Evolutionary conservation across 2,329 filamentous ascomycete genomes (phyloP).

Genomic region (Thelonectria blattea): DNA sequence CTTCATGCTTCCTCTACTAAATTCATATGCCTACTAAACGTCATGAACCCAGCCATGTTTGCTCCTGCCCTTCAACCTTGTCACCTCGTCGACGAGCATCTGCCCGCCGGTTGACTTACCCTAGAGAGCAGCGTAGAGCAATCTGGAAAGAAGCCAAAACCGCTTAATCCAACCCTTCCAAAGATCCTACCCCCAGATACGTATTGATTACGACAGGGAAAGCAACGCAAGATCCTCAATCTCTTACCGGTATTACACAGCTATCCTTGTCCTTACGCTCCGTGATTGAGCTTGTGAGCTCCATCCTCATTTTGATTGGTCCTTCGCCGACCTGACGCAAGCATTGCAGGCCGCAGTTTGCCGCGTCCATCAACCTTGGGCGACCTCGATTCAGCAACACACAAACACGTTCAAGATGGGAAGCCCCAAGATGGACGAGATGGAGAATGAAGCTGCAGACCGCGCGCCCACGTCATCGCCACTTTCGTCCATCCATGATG

Average conservation of each 20-base stretch:
- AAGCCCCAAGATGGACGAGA: conserved; percentile 20
- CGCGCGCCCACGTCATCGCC: conserved; percentile 20
- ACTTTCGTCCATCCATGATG: conserved; percentile 20
- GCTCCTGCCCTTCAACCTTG: not conserved
- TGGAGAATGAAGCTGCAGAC: not conserved
- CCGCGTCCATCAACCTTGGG: not conserved
- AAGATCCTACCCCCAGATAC: not conserved
- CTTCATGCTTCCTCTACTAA: no score
- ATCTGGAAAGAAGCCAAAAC: not conserved
- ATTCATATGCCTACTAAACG: no score
- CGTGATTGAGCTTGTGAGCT: not conserved
- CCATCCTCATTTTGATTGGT: not conserved
- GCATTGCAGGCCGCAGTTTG: not conserved
- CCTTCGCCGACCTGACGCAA: not conserved
- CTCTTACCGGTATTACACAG: not conserved
- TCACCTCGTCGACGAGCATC: not conserved
- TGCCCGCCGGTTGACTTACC: not conserved
- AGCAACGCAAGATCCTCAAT: not conserved
- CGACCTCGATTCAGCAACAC: not conserved
- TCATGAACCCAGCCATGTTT: not conserved
- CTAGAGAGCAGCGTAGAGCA: not conserved
- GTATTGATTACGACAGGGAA: no score
- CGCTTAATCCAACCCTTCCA: not conserved
- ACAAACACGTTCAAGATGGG: not conserved
- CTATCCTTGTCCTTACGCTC: not conserved